Conservation (phyloP, 495 filamentous ascomycete species). For the Lophium mytilinum region DNA sequence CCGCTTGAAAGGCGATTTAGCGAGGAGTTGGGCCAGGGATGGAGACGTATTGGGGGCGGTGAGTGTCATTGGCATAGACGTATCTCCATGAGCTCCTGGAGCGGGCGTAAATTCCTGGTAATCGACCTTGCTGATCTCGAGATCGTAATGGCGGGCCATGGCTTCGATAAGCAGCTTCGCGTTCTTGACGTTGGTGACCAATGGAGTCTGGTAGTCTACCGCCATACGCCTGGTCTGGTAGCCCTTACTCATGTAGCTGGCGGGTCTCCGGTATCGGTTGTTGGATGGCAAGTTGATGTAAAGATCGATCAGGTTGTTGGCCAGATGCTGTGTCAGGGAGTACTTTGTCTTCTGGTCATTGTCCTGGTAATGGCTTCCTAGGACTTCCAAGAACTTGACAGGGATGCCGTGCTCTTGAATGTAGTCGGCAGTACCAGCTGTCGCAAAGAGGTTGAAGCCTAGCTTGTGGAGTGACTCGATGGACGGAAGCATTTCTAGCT, state of each 20-base stretch:
- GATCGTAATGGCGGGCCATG: slow-evolving; percentile 75
- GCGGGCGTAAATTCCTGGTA: slow-evolving; percentile 57
- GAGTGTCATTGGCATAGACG: slow-evolving; percentile 53
- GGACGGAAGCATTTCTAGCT: slow-evolving; percentile 91
- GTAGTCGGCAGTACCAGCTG: slow-evolving; percentile 92
- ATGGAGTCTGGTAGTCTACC: slow-evolving; percentile 93
- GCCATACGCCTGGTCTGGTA: slow-evolving; percentile 95
- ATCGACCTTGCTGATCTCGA: slow-evolving; percentile 73
- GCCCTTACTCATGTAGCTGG: slow-evolving; percentile 96
- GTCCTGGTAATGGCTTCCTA: slow-evolving; percentile 54
- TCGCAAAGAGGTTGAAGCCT: slow-evolving; percentile 92
- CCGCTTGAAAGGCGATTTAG: slow-evolving; percentile 74
- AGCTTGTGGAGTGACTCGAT: slow-evolving; percentile 78
- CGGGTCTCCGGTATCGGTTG: slow-evolving; percentile 90
- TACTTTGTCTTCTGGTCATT: slow-evolving; percentile 89
- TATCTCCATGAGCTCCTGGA: slow-evolving; percentile 4
- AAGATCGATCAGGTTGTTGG: slow-evolving; percentile 93
- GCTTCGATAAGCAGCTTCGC: slow-evolving; percentile 96
- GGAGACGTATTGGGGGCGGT: slow-evolving; percentile 49
- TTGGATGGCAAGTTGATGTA: slow-evolving; percentile 98
- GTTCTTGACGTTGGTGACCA: slow-evolving; percentile 99
- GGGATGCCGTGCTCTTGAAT: slow-evolving; percentile 82
- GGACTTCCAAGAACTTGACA: slow-evolving; percentile 83
- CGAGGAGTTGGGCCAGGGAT: slow-evolving; percentile 64
- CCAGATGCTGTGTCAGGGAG: slow-evolving; percentile 87